A percentile compares a stretch with the other conserved stretches of the same genome.
Evolutionary conservation across 2,329 filamentous ascomycete genomes (phyloP).

Genomic region (Alternaria hordeiaustralica): DNA sequence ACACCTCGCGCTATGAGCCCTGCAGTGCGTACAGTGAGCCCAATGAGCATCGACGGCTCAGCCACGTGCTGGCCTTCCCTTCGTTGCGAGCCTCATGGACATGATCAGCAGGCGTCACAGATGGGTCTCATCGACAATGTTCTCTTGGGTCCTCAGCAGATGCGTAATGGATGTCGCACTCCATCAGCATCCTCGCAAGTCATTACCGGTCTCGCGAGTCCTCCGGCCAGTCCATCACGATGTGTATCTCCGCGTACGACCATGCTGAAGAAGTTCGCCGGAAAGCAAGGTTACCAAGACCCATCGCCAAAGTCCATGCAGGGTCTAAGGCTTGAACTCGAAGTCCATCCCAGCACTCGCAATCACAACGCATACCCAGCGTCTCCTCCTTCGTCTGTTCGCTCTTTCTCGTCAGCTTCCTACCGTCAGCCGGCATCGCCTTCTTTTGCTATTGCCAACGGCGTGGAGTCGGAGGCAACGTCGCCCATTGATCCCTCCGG

Average conservation of each 20-base stretch:
- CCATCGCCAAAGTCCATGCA: conserved; percentile 8
- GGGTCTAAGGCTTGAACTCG: neutral
- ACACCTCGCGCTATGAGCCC: conserved; percentile 21
- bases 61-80: conserved; percentile 28
- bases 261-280: conserved; percentile 34
- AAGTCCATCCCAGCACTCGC: conserved; percentile 3
- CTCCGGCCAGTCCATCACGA: conserved; percentile 25
- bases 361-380: neutral
- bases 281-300: conserved; percentile 23
- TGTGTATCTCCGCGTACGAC: conserved; percentile 31
- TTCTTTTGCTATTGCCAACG: conserved; percentile 39
- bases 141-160: neutral
- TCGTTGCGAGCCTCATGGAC: conserved; percentile 19
- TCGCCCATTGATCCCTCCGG: conserved; percentile 37
- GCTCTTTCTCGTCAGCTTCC: neutral
- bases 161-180: neutral
- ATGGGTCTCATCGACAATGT: conserved; percentile 25
- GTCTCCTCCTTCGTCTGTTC: neutral
- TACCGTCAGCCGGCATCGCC: neutral
- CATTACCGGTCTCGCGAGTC: neutral
- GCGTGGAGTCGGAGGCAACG: conserved; percentile 27
- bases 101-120: conserved; percentile 16
- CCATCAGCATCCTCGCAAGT: conserved; percentile 1
- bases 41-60: conserved; percentile 38
- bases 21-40: conserved; percentile 17